These are phyloP conservation scores for Rhynchospora tenuis DNA, from an alignment of 176 grass and related monocot genomes.

Conservation along the genomic window DNA sequence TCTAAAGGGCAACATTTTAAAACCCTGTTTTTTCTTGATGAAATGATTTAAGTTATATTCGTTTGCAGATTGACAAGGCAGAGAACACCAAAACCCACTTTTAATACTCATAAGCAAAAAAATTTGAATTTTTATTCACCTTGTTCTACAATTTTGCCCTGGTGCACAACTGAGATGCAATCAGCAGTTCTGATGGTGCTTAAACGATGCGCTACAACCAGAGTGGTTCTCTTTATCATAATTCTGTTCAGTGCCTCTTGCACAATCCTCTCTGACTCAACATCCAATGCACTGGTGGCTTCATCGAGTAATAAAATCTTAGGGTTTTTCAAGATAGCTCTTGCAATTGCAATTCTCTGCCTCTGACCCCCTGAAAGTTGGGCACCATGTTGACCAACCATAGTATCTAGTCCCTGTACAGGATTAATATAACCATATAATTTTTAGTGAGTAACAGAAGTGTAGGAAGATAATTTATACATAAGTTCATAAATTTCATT, in stretches of 20 bases:
- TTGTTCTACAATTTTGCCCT: constrained; percentile 82
- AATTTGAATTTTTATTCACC: constrained; percentile 29
- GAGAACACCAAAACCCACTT: background rate
- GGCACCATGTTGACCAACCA: constrained; percentile 73
- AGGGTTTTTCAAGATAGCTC: constrained; percentile 79
- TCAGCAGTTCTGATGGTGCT: constrained; percentile 76
- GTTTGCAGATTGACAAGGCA: background rate
- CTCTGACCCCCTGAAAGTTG: constrained; percentile 88
- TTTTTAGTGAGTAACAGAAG: background rate
- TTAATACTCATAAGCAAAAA: background rate
- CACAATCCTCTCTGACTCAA: constrained; percentile 73
- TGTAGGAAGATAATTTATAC: background rate
- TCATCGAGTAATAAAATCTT: constrained; percentile 82
- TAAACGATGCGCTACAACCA: constrained; percentile 72
- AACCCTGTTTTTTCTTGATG: background rate
- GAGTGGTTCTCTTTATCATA: constrained; percentile 68
- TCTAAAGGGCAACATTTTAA: background rate
- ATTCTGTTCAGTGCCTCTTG: constrained; percentile 70
- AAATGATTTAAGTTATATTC: background rate
- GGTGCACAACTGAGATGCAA: constrained; percentile 52
- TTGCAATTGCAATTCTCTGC: constrained; percentile 85
- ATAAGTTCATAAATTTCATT: background rate
- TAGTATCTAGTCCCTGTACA: constrained; percentile 66
- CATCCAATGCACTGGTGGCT: constrained; percentile 89
- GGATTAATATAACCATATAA: background rate